Conservation (phyloP, 306 rosid genomes). For the Ormosia semicastrata region DNA sequence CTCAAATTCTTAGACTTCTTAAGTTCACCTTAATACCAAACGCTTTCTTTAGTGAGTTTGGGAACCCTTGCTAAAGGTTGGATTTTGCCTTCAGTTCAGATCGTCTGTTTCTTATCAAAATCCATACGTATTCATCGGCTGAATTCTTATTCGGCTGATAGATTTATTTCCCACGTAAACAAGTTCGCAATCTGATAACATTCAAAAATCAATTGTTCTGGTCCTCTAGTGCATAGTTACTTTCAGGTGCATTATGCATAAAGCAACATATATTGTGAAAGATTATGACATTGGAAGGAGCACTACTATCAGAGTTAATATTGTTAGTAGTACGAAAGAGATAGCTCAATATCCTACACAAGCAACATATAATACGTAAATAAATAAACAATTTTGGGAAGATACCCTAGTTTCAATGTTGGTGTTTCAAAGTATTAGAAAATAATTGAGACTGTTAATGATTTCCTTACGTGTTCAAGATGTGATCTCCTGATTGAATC, state of each 20-base stretch:
- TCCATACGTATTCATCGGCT: no score
- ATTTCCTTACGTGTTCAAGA: slow-evolving; percentile 64
- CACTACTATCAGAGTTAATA: not conserved
- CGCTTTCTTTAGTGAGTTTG: no score
- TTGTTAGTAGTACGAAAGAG: not conserved
- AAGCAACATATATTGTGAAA: not conserved
- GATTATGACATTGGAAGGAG: not conserved
- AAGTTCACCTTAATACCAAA: no score
- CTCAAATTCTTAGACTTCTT: no score
- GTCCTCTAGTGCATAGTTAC: not conserved
- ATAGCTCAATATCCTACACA: not conserved
- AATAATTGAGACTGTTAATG: not conserved
- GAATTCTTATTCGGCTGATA: no score
- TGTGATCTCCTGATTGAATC: slow-evolving; percentile 87
- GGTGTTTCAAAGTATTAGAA: not conserved
- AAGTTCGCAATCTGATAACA: not conserved
- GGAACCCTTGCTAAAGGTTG: no score
- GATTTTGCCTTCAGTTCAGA: no score
- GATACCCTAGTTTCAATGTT: not conserved
- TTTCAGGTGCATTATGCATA: not conserved
- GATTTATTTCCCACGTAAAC: no score
- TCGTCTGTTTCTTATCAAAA: no score
- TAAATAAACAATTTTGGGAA: not conserved
- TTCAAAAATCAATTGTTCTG: not conserved
- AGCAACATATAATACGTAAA: not conserved